Conservation (phyloP, 1,284 basidiomycete genomes). For the Ceratobasidium sp. region DNA sequence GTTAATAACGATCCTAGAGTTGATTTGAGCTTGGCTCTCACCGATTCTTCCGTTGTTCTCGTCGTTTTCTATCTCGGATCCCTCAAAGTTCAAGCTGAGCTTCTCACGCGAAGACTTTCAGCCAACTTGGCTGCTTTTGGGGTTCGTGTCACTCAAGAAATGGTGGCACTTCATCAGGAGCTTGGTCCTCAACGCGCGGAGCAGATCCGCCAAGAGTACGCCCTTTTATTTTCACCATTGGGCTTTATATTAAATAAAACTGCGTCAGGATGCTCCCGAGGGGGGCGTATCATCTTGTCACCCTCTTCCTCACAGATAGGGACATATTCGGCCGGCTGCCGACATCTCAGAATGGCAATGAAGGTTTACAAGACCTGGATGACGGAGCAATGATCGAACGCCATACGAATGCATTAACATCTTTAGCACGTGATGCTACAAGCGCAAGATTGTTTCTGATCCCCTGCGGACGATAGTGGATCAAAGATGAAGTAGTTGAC, state of each 20-base stretch:
- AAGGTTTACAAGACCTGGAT: neutral
- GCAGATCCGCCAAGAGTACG: constrained; percentile 4
- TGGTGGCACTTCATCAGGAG: neutral
- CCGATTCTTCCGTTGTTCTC: neutral
- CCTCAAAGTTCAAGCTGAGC: neutral
- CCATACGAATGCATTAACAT: neutral
- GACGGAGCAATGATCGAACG: neutral
- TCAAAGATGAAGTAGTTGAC: neutral
- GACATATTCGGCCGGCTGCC: neutral
- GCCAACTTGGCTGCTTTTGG: neutral
- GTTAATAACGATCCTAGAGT: neutral
- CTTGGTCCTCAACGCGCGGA: neutral
- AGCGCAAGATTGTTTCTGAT: neutral
- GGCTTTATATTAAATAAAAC: neutral
- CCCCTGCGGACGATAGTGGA: neutral
- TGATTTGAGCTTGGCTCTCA: neutral
- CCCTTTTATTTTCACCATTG: neutral
- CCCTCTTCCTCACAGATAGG: constrained; percentile 8
- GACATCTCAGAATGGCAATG: too few species aligned
- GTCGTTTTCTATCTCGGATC: constrained; percentile 7
- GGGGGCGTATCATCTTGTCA: constrained; percentile 4
- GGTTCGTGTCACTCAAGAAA: neutral
- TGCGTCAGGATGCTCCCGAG: neutral
- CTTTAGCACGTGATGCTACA: neutral
- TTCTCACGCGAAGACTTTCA: neutral